Base-by-base conservation (phyloP, 1,284 basidiomycete genomes). In the Ustilago esculenta region DNA sequence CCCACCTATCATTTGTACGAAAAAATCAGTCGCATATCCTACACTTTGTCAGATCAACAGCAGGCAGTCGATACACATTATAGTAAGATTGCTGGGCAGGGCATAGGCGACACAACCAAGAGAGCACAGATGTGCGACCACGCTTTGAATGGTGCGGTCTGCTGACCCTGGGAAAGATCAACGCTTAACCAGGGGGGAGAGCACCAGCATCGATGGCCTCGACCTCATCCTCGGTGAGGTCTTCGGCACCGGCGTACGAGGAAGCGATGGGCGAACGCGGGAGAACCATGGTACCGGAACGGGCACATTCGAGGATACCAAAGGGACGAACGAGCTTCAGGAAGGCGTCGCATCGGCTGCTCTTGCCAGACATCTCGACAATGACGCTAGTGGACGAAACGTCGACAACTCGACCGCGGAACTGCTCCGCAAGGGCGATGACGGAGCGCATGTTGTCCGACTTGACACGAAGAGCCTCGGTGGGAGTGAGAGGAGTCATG, bases 321-420 rank as follows among this genome's bases (percentile, higher is more conserved):
- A 95, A 99, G 5, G 95, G 95, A 81, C 94, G 90, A 72, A 98
- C 85, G 41, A 99, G 85, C 73, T 88, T 90, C 76, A 98, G 85
- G 86, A 98, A 98, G 17, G 93, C 92, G 80, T 98, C 92, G 46
- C 98, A 91, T 36, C 95, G 86, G 37, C 86, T 85, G 49, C 91
- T 92, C 86, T 98, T 98, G 45, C 91, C 96, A 20, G 90, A 90
- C 83, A 98, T 85, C 85, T 99, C 95, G 42, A 98, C 91, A 67
- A 98, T 97, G 42, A 95, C 89, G 79, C 90, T 91, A 78, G 95
- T 89, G 82, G 94, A 92, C 82, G 91, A 92, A 51, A 99, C 89
- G 82, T 99, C 96, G 37, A 98, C 94, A 58, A 98, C 89, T 73
- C 90, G 89, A 8, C 92, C 96, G 23, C 91, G 89, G 77, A 99